Base-by-base conservation (phyloP, 495 filamentous ascomycete genomes). In the Talaromyces trachyspermus region DNA sequence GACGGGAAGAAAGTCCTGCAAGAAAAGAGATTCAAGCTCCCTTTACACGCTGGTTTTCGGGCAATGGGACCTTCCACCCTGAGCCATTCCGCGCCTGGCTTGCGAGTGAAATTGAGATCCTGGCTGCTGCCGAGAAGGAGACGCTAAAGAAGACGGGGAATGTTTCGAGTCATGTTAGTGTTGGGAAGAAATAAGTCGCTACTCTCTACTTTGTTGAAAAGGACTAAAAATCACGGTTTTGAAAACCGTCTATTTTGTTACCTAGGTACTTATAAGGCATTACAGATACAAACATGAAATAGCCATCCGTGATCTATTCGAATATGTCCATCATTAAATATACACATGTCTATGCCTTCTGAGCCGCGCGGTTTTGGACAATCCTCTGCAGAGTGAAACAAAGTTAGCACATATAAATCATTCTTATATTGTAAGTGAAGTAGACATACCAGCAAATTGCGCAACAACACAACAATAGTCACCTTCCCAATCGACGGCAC, bases 401-500 rank as follows among this genome's bases (percentile, higher is more conserved):
- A 36, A 45, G 30, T 37, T 12, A 44, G 18, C 4, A 25, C 19
- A 38, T 20, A 11, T 46, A 30, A 1, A 20, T 6, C 12, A 25
- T 2, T 24, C 9, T 10, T 9, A 12, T 18, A 27, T 20, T 5
- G 23, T 7, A 36, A 18, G 15, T n/a, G 19, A 15, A 22, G 11
- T 14, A 32, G 22, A 75, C 84, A 57, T 69, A 91, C 88, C 63
- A 95, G 70, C 8, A 96, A 68, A 62, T 98, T 98, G 43, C 92
- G 71, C 52, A 96, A 71, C 49, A 98, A 66, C 12, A 97, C 81
- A 9, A 90, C 84, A 61, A 97, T 96, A 1, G 92, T 98, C 20
- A 98, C 92, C 70, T 96, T 98, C 44, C 92, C 92, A 56, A 94
- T 94, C 2, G 89, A 90, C 5, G 92, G 92, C 5, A 97, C 89